Conservation (phyloP, 1,284 basidiomycete species). For the Sporisorium graminicola region DNA sequence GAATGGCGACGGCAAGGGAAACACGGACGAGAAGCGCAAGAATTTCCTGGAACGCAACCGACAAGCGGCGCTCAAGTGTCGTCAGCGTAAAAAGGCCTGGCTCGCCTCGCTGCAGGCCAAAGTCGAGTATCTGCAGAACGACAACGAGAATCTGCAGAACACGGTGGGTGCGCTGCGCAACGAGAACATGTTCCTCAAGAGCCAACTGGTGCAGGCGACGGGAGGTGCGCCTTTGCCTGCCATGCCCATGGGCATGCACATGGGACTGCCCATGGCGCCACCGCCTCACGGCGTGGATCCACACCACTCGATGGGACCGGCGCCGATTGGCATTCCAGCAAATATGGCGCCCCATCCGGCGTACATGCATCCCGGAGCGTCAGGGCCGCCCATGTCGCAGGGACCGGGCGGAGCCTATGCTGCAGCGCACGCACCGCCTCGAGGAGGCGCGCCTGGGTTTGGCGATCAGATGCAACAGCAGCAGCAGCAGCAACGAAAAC, state of each 20-base stretch:
- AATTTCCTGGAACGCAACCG: conserved; percentile 68
- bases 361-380: conserved; percentile 46
- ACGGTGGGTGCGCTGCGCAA: conserved; percentile 73
- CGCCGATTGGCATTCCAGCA: conserved; percentile 32
- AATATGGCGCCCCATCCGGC: conserved; percentile 49
- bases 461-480: conserved; percentile 9
- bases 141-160: conserved; percentile 88
- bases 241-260: conserved; percentile 34
- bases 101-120: conserved; percentile 90
- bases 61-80: conserved; percentile 92
- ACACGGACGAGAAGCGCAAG: conserved; percentile 69
- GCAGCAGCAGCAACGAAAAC: background rate
- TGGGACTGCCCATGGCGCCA: conserved; percentile 34
- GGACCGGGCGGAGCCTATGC: conserved; percentile 36
- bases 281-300: conserved; percentile 28
- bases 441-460: conserved; percentile 13
- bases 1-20: conserved; percentile 46
- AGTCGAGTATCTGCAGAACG: conserved; percentile 87
- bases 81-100: conserved; percentile 99
- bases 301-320: conserved; percentile 34
- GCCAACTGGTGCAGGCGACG: conserved; percentile 59
- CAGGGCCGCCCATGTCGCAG: conserved; percentile 29
- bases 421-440: conserved; percentile 24
- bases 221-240: conserved; percentile 32
- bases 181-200: conserved; percentile 71